Base-by-base conservation (phyloP, 2,329 filamentous ascomycete species). In the Cladosporium oxysporum region DNA sequence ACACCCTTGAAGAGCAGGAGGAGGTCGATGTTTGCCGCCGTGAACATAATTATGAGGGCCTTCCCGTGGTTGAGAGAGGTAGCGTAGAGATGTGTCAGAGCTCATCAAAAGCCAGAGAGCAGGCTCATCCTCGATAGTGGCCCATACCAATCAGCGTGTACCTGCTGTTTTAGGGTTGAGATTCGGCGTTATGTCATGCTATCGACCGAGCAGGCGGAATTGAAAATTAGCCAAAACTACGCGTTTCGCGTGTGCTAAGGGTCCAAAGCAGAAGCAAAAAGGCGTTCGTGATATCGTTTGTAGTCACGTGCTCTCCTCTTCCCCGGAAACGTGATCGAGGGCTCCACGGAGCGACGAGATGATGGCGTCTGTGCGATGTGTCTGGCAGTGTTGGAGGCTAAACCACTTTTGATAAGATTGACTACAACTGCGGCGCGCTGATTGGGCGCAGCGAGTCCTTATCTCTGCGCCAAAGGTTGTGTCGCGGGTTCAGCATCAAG, bases 391-490 rank as follows among this genome's bases (percentile, higher is more conserved):
- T 35, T 21, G 18, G 12, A 33, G 33, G 33, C 55, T 58, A 58
- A 41, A 26, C 55, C 12, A 33, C 1, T 8, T 58, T 58, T 8
- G 55, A 14, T 16, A 16, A 14, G 55, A 35, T 41, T 58, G 55
- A 58, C 55, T 58, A 21, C 18, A 35, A 28, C 14, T 5, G 0
- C 2, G 0, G 21, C 14, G 60, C 8, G 47, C 35, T 64, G 37
- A 64, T 64, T 64, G 62, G 62, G 8, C 33, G 29, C 18, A 12
- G 7, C 2, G 1, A 11, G 28, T 64, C 53, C 62, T 64, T 64
- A 64, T 64, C 62, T 64, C 41, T 64, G 28, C 35, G 62, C 44
- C 52, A 64, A 64, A 58, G 62, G 62, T 53, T 64, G 52, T 64
- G 53, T 58, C 52, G 62, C 62, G 47, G 53, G 6, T 33, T 33